Base-by-base conservation (phyloP, 108 stramenopile genomes). In the Nannochloropsis gaditana region DNA sequence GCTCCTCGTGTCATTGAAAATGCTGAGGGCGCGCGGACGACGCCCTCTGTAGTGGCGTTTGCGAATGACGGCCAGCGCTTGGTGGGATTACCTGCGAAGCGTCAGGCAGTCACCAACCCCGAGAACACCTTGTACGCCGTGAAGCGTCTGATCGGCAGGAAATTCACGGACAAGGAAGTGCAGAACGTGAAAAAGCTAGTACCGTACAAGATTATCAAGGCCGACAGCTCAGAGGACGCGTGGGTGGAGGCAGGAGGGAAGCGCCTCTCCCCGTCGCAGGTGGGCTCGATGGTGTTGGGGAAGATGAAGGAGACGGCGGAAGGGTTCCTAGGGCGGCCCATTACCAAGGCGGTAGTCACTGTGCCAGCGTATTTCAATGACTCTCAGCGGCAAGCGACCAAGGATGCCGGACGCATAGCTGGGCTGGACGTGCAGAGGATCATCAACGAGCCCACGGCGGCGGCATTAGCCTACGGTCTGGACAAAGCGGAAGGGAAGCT, bases 281-380 rank as follows among this genome's bases (percentile, higher is more conserved):
- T 99, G 86, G 98, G 98, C 82, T 94, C 93, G 86, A 98, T 99
- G 97, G 98, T 99, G 41, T 90, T 99, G 81, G 93, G 94, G 79
- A 99, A 99, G 89, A 99, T 99, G 99, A 99, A 99, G 94, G 99
- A 98, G 88, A 99, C 99, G 11, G 95, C 98, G 10, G 97, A 97
- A 89, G 94, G 92, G 83, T 99, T 98, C 86, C 93, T 99, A 87
- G 99, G 99, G 50, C 86, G 95, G n/a, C 91, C 92, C 44, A 96
- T 98, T 31, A 93, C 84, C 90, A 97, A 98, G 94, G 98, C 99
- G 41, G 98, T 99, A 80, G 91, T 99, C 80, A 99, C 99, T 45
- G 99, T 99, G 42, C 99, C 99, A 21, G 99, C 99, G 81, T 99
- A 99, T 91, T 99, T 99, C 90, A 99, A 99, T 91, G 93, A 93